Conservation (phyloP, 495 filamentous ascomycete genomes). For the Annulohypoxylon maeteangense region DNA sequence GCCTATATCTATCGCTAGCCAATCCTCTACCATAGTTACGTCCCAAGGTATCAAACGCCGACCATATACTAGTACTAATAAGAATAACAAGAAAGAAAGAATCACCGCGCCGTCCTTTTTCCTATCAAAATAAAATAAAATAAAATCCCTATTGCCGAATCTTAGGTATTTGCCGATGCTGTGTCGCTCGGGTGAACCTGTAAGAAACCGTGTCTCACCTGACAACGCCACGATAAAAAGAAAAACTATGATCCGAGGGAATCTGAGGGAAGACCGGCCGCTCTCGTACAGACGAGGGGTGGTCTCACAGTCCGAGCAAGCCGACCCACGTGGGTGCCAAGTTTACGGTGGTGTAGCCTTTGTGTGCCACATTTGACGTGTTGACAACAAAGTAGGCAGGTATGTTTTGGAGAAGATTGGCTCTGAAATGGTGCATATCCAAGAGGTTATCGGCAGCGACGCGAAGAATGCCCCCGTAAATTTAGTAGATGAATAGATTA, state of each 20-base stretch:
- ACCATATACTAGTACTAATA: not conserved
- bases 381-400: slow-evolving; percentile 59
- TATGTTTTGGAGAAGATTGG: slow-evolving; percentile 67
- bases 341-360: slow-evolving; percentile 60
- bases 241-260: no score
- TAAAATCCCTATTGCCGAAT: no score
- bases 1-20: slow-evolving; percentile 5
- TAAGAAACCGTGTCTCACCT: no score
- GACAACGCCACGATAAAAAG: no score
- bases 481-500: not conserved
- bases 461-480: slow-evolving; percentile 25
- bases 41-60: not conserved
- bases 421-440: slow-evolving; percentile 63
- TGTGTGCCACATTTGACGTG: slow-evolving; percentile 69
- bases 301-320: not conserved
- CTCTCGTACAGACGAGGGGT: not conserved
- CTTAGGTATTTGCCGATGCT: no score
- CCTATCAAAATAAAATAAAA: no score
- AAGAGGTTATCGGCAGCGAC: slow-evolving; percentile 58
- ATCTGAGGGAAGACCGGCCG: not conserved
- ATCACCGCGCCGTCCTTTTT: not conserved
- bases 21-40: not conserved
- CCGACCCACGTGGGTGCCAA: slow-evolving; percentile 40
- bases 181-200: no score
- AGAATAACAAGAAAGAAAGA: not conserved